Evolutionary conservation across 225 moss, liverwort and hornwort genomes (phyloP).

Genomic region (Straminergon stramineum): DNA sequence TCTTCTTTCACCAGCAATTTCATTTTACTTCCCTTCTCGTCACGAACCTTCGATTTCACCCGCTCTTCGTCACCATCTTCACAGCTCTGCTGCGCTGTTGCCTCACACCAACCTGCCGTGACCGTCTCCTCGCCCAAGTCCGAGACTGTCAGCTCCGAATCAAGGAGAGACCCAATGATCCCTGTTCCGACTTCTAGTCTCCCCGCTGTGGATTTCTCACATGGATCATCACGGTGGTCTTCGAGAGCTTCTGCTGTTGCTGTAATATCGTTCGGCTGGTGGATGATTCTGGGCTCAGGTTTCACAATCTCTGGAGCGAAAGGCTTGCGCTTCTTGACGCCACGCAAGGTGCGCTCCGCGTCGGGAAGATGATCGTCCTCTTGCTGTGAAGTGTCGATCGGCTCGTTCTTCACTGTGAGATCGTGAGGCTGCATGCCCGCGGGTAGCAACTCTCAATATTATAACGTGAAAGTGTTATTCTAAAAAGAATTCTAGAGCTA

Average conservation of each 20-base stretch:
- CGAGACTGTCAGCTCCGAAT: background rate
- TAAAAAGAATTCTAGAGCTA: background rate
- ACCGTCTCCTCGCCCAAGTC: background rate
- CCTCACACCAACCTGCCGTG: background rate
- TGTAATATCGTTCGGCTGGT: background rate
- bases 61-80: background rate
- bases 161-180: background rate
- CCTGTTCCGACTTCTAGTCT: background rate
- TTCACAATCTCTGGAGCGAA: background rate
- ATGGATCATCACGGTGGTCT: background rate
- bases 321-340: background rate
- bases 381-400: background rate
- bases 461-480: no score
- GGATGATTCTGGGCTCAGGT: background rate
- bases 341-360: background rate
- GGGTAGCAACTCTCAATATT: background rate
- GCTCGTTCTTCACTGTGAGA: background rate
- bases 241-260: background rate
- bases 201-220: background rate
- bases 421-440: background rate
- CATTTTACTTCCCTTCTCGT: background rate
- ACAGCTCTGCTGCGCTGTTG: background rate
- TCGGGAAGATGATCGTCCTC: background rate
- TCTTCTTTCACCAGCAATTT: background rate
- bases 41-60: background rate